phyloP scores from a whole-genome alignment of 2,329 filamentous ascomycete genomes.

The Ophiocordyceps camponoti-floridani region DNA sequence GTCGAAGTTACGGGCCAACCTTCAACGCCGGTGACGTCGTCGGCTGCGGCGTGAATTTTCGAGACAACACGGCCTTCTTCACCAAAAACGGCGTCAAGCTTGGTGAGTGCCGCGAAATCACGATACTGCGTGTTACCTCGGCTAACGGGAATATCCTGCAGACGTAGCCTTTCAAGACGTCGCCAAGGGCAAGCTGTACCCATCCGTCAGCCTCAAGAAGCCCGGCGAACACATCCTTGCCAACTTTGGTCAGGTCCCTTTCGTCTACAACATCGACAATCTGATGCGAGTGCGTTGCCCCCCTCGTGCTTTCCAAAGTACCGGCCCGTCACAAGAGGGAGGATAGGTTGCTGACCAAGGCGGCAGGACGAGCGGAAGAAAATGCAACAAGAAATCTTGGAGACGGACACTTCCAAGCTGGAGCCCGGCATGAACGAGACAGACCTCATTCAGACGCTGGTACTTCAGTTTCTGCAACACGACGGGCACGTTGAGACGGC shows the following conservation, averaged over 20 bases:
- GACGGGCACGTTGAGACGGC: slow-evolving; percentile 93
- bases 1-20: slow-evolving; percentile 36
- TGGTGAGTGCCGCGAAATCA: slow-evolving; percentile 21
- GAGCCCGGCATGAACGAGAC: slow-evolving; percentile 52
- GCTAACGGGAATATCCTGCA: slow-evolving; percentile 13
- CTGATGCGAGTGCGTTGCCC: slow-evolving; percentile 50
- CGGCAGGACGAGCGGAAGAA: slow-evolving; percentile 39
- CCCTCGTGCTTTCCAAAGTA: background rate
- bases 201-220: slow-evolving; percentile 47
- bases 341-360: slow-evolving; percentile 3
- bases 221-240: slow-evolving; percentile 40
- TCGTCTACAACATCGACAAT: slow-evolving; percentile 80
- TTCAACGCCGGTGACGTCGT: slow-evolving; percentile 40
- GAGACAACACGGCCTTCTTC: slow-evolving; percentile 46
- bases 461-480: slow-evolving; percentile 77
- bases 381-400: slow-evolving; percentile 41
- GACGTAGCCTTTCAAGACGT: slow-evolving; percentile 56
- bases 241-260: slow-evolving; percentile 58
- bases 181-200: slow-evolving; percentile 44
- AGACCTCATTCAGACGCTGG: slow-evolving; percentile 62
- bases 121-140: background rate
- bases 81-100: slow-evolving; percentile 44
- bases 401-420: slow-evolving; percentile 38
- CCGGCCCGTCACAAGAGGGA: background rate
- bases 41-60: slow-evolving; percentile 50